Conservation (phyloP, 2,329 filamentous ascomycete species). For the Paecilomyces dactylethromorphus region DNA sequence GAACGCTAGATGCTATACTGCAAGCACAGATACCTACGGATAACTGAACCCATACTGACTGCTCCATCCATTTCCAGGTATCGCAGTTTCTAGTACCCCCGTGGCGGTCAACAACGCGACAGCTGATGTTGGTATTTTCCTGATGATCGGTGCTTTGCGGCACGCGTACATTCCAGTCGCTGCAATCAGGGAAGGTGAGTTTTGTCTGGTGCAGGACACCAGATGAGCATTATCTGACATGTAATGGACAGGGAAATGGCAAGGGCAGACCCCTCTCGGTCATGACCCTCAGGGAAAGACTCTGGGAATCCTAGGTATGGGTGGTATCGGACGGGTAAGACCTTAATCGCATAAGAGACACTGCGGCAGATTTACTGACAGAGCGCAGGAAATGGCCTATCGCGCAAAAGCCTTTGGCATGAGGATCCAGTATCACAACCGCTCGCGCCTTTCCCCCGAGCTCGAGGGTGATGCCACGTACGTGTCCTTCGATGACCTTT, state of each 20-base stretch:
- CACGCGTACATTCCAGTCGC: conserved; percentile 36
- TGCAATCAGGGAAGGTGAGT: conserved; percentile 34
- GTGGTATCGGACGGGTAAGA: conserved; percentile 40
- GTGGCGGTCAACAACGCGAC: conserved; percentile 42
- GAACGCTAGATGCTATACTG: neutral
- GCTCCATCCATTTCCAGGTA: conserved; percentile 14
- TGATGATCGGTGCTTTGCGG: conserved; percentile 42
- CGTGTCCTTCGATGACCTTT: conserved; percentile 40
- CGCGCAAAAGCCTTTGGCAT: conserved; percentile 41
- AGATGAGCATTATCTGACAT: neutral
- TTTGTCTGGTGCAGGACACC: neutral
- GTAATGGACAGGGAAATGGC: conserved; percentile 29
- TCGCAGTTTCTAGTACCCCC: conserved; percentile 39
- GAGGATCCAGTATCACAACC: conserved; percentile 43
- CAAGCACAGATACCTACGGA: too few species aligned
- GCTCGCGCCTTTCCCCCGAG: conserved; percentile 33
- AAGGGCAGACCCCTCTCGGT: conserved; percentile 35
- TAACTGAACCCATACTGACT: neutral
- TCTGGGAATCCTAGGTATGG: conserved; percentile 43
- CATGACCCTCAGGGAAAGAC: conserved; percentile 40
- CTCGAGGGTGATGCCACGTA: conserved; percentile 37
- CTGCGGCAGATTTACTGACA: neutral
- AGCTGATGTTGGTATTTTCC: conserved; percentile 41
- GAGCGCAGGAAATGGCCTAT: conserved; percentile 36
- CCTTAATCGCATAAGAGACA: neutral